These are phyloP conservation scores for Byssoonygena ceratinophila DNA, from an alignment of 2,329 filamentous ascomycete species.

Conservation along the genomic window DNA sequence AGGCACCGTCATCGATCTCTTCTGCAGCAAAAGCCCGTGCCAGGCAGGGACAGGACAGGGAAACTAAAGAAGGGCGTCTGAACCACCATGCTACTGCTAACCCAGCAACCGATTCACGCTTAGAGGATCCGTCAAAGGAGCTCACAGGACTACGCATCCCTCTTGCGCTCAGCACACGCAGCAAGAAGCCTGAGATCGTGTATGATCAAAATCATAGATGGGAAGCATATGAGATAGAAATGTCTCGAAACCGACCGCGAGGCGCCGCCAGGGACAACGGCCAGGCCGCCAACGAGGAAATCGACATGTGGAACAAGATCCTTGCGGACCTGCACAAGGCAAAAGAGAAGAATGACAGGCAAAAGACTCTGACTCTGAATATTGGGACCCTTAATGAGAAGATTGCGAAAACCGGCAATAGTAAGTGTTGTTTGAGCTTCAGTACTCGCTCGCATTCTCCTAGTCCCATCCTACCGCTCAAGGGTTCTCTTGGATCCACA, in stretches of 20 bases:
- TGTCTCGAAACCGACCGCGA: conserved; percentile 37
- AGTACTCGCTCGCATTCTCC: background rate
- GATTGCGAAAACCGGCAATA: conserved; percentile 33
- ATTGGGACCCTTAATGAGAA: conserved; percentile 36
- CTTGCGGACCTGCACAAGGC: conserved; percentile 35
- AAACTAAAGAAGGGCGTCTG: background rate
- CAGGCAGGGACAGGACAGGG: background rate
- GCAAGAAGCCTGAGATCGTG: background rate
- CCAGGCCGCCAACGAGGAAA: conserved; percentile 36
- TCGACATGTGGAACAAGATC: conserved; percentile 38
- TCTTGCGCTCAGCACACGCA: conserved; percentile 9
- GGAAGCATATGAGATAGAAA: conserved; percentile 16
- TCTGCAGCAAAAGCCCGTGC: background rate
- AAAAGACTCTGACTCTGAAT: conserved; percentile 31
- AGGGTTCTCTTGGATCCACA: no score
- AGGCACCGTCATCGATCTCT: background rate
- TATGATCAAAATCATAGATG: background rate
- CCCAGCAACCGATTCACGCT: background rate
- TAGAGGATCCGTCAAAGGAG: background rate
- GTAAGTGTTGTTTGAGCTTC: conserved; percentile 25
- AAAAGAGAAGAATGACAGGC: conserved; percentile 37
- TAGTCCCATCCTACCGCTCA: no score
- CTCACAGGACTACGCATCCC: background rate
- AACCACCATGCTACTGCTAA: no score
- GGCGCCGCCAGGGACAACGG: conserved; percentile 34